These are phyloP conservation scores for Eucommia ulmoides DNA, from an alignment of 257 asterid genomes.

Conservation along the genomic window DNA sequence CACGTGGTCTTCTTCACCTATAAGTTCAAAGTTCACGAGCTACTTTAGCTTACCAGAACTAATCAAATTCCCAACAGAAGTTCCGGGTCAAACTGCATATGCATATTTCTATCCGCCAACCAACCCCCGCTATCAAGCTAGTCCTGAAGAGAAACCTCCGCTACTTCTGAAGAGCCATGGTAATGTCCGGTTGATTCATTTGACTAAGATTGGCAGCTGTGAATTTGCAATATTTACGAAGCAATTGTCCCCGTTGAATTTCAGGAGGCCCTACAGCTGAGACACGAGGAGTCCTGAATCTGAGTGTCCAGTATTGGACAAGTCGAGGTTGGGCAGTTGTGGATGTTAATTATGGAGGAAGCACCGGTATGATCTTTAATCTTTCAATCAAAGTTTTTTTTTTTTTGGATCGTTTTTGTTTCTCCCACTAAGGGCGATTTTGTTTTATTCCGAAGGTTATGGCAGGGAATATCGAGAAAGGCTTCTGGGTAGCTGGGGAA, in stretches of 20 bases:
- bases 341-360: slow-evolving; percentile 98
- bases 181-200: slow-evolving; percentile 9
- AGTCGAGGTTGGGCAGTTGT: slow-evolving; percentile 99
- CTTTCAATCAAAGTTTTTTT: no score
- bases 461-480: slow-evolving; percentile 91
- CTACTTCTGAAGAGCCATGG: slow-evolving; percentile 89
- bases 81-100: slow-evolving; percentile 78
- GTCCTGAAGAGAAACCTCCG: slow-evolving; percentile 74
- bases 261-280: slow-evolving; percentile 97
- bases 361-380: slow-evolving; percentile 52
- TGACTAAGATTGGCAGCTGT: no score
- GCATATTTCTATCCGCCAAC: slow-evolving; percentile 93
- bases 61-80: slow-evolving; percentile 80
- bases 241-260: no score
- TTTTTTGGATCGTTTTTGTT: no score
- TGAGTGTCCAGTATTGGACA: slow-evolving; percentile 86
- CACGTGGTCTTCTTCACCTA: slow-evolving; percentile 63
- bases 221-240: no score
- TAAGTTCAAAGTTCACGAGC: slow-evolving; percentile 24
- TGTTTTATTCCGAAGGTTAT: slow-evolving; percentile 49
- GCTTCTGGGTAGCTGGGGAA: slow-evolving; percentile 78
- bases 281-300: slow-evolving; percentile 73
- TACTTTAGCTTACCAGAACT: slow-evolving; percentile 70
- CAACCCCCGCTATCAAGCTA: slow-evolving; percentile 63
- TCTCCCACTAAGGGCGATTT: background rate